Percentiles rank a stretch among this genome's conserved stretches.
These are phyloP conservation scores for Teratosphaeriaceae sp. DNA, from an alignment of 2,329 filamentous ascomycete species.

Conservation along the genomic window DNA sequence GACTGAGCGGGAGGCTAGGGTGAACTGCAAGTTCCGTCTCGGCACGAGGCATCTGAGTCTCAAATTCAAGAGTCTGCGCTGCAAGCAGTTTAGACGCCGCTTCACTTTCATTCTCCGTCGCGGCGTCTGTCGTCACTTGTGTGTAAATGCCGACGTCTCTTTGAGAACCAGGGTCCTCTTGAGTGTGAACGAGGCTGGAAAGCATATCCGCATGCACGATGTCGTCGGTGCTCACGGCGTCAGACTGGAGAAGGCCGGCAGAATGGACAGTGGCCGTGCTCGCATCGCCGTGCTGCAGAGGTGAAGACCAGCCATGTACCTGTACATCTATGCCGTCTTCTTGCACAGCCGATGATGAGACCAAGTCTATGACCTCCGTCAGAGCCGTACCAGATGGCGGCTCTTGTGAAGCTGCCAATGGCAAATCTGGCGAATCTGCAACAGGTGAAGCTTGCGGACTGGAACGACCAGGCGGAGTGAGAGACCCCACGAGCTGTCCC, in stretches of 20 bases:
- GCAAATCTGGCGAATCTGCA: no score
- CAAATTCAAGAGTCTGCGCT: neutral
- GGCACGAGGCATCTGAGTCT: neutral
- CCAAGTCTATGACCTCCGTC: constrained; percentile 10
- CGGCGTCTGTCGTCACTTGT: neutral
- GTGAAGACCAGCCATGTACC: no score
- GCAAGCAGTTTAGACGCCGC: neutral
- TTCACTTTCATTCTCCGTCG: neutral
- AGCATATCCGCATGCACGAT: neutral
- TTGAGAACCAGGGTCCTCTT: neutral
- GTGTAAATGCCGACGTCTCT: neutral
- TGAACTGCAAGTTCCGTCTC: constrained; percentile 1
- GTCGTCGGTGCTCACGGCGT: neutral
- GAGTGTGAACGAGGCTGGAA: neutral
- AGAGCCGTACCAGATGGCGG: neutral
- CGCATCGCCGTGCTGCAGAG: no score
- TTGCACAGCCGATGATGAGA: constrained; percentile 8
- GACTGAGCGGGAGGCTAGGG: constrained; percentile 14
- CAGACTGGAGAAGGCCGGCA: no score
- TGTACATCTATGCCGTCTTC: neutral
- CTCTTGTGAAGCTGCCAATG: no score
- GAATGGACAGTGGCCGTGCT: no score
- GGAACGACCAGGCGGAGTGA: no score
- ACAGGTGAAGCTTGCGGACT: no score
- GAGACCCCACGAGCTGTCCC: neutral